These are phyloP conservation scores for Ceratocystis colombiana DNA, from an alignment of 2,329 filamentous ascomycete species.

Conservation along the genomic window DNA sequence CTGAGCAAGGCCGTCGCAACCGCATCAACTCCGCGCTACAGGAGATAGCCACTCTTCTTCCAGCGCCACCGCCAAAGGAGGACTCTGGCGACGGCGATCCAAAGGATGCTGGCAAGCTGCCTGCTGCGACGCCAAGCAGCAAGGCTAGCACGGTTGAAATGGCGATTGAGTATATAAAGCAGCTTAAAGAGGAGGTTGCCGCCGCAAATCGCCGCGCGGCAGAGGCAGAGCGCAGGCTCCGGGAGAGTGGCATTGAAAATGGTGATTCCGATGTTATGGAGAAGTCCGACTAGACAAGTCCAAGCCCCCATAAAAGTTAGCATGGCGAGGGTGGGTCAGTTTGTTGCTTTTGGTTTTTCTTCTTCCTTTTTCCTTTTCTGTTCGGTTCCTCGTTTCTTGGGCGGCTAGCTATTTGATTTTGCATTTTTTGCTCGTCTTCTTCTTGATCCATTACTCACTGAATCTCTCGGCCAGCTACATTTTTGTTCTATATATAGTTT, in stretches of 20 bases:
- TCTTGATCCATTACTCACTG: not conserved
- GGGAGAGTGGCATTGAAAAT: constrained; percentile 25
- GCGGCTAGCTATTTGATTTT: constrained; percentile 4
- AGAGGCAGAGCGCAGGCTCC: constrained; percentile 53
- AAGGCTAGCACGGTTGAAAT: constrained; percentile 97
- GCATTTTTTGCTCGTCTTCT: not conserved
- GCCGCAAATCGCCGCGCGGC: constrained; percentile 54
- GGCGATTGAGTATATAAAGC: constrained; percentile 90
- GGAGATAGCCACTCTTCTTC: constrained; percentile 81
- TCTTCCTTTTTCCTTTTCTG: constrained; percentile 4
- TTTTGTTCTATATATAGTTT: not conserved
- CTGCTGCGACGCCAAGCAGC: constrained; percentile 55
- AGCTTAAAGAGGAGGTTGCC: constrained; percentile 62
- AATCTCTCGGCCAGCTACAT: not conserved
- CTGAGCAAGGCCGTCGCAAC: constrained; percentile 89
- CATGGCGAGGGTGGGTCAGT: not conserved
- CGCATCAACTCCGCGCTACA: constrained; percentile 89
- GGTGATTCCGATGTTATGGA: constrained; percentile 31
- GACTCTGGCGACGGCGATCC: constrained; percentile 40
- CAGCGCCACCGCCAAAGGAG: constrained; percentile 42
- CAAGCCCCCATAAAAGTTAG: too few species aligned
- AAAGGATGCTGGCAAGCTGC: constrained; percentile 35
- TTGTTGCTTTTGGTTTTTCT: not conserved
- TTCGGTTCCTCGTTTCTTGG: not conserved
- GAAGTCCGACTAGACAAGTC: not conserved